Evolutionary conservation across 2,329 filamentous ascomycete species (phyloP).

Genomic region (Dothidotthia symphoricarpi): DNA sequence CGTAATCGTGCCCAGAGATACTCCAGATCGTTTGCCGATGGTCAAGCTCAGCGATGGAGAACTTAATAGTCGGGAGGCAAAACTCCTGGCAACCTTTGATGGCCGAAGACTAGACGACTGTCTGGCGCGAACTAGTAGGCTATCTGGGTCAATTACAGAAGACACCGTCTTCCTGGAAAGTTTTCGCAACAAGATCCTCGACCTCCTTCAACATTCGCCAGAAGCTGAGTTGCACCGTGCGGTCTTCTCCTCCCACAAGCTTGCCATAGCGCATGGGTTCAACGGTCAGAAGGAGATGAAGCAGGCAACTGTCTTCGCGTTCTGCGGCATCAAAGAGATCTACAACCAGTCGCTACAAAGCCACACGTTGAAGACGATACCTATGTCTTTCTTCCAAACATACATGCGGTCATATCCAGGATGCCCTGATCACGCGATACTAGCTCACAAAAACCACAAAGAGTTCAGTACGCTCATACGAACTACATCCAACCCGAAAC

Average conservation of each 20-base stretch:
- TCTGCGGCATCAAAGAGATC: conserved; percentile 47
- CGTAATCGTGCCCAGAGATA: conserved; percentile 44
- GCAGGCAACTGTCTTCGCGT: conserved; percentile 44
- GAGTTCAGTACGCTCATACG: conserved; percentile 46
- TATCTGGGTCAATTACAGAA: conserved; percentile 6
- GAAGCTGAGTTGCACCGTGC: conserved; percentile 45
- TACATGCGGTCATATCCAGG: conserved; percentile 46
- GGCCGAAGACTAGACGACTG: conserved; percentile 32
- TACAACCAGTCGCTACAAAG: conserved; percentile 38
- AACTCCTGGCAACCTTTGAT: conserved; percentile 25
- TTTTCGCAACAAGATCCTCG: conserved; percentile 38
- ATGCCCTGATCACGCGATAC: conserved; percentile 47
- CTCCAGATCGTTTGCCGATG: conserved; percentile 47
- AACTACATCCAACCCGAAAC: conserved; percentile 7
- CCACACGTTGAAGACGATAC: conserved; percentile 36
- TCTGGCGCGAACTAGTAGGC: conserved; percentile 34
- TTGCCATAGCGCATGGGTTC: conserved; percentile 32
- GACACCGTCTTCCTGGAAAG: conserved; percentile 30
- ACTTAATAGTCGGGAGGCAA: conserved; percentile 24
- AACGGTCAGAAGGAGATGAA: conserved; percentile 24
- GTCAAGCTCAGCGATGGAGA: conserved; percentile 40
- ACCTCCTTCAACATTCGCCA: conserved; percentile 39
- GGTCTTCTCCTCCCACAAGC: conserved; percentile 44
- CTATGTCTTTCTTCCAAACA: conserved; percentile 48
- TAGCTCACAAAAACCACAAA: conserved; percentile 47